Evolutionary conservation across 2,329 filamentous ascomycete genomes (phyloP).

Genomic region (Orbilia oligospora): DNA sequence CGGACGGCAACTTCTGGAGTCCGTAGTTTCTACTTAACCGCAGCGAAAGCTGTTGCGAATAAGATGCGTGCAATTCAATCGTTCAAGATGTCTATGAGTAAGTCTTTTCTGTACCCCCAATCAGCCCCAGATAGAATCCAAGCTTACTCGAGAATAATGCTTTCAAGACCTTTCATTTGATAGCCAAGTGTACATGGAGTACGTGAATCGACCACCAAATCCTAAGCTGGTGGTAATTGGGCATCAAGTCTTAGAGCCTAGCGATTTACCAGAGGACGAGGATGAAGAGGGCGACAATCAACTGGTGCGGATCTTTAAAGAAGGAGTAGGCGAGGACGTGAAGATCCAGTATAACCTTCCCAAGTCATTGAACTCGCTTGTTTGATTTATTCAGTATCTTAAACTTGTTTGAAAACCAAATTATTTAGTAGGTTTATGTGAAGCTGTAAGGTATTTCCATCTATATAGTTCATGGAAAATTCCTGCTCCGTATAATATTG

Average conservation of each 20-base stretch:
- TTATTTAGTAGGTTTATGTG: not conserved
- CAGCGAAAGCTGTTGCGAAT: slow-evolving; percentile 46
- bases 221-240: slow-evolving; percentile 31
- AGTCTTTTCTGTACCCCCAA: slow-evolving; percentile 28
- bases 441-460: slow-evolving; percentile 21
- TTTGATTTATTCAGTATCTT: slow-evolving; percentile 24
- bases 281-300: slow-evolving; percentile 43
- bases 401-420: slow-evolving; percentile 1
- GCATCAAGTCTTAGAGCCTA: slow-evolving; percentile 32
- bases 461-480: slow-evolving; percentile 8
- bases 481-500: not conserved
- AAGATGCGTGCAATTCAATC: slow-evolving; percentile 36
- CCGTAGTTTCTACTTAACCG: slow-evolving; percentile 41
- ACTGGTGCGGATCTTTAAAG: slow-evolving; percentile 42
- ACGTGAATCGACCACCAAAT: slow-evolving; percentile 22
- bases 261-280: slow-evolving; percentile 29
- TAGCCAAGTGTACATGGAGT: slow-evolving; percentile 39
- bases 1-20: slow-evolving; percentile 39
- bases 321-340: slow-evolving; percentile 42
- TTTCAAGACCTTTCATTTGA: slow-evolving; percentile 46
- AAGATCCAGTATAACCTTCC: slow-evolving; percentile 43
- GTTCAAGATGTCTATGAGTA: slow-evolving; percentile 44
- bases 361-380: not conserved
- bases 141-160: slow-evolving; percentile 20
- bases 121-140: slow-evolving; percentile 23